Base-by-base conservation (phyloP, 257 asterid genomes). In the Penstemon davidsonii region DNA sequence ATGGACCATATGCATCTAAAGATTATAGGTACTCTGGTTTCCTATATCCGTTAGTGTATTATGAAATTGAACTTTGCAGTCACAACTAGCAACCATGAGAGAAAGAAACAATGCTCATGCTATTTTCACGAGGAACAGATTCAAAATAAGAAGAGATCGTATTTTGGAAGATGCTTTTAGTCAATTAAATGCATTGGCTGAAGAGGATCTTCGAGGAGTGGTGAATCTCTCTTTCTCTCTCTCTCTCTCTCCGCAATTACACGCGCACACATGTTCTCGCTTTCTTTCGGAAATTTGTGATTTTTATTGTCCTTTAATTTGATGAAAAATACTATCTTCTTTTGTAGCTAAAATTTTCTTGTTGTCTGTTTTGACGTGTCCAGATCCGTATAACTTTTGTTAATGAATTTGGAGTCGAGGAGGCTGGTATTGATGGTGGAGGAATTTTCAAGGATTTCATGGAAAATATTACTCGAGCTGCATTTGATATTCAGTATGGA, bases 381-480 rank as follows among this genome's bases (percentile, higher is more conserved):
- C 86, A 94, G 99, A 94, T 94, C 67, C 99, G 97, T 47, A 79
- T 94, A 49, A 79, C 91, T 46, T 94, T 91, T 73, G 80, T 88
- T 69, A 91, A 94, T 79, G 99, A 91, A 78, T 84, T 91, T 81
- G 99, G 99, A 76, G 97, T 78, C 11, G 99, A 94, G 88, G 99
- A 94, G 85, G 96, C 97, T 63, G 99, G 99, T 78, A 88, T 94
- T 58, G 99, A 94, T 25, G 99, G 99, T 78, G 99, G 99, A 84
- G 99, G 99, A 62, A 94, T 91, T 81, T 94, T 94, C 88, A 94
- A 94, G 78, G 99, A 94, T 82, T 94, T 94, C 81, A 94, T 94
- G 99, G 99, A 94, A 78, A 88, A 85, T 75, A 83, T 91, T 73
- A 85, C 96, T 67, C 87, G 85, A 45, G 87, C 96, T 58, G 96